A percentile compares a stretch with the other conserved stretches of the same genome.
Conservation (phyloP, 805 yeast genomes). For the Cyberlindnera maclurae region DNA sequence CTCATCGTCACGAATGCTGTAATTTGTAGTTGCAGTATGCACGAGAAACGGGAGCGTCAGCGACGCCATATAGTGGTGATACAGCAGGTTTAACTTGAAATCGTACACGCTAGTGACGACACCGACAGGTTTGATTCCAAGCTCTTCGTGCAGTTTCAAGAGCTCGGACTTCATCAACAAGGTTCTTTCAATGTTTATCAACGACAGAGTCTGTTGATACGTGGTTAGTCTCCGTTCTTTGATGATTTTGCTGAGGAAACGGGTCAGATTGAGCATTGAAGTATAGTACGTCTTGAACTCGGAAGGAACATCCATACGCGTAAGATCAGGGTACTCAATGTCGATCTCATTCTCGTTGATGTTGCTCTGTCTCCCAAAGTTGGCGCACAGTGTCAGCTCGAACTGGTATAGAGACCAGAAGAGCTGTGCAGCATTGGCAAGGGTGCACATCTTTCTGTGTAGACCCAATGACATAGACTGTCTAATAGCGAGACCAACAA, state of each 20-base stretch:
- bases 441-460: conserved; percentile 30
- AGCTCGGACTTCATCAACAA: conserved; percentile 30
- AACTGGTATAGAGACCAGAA: conserved; percentile 38
- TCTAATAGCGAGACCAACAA: conserved; percentile 39
- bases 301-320: conserved; percentile 13
- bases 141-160: conserved; percentile 27
- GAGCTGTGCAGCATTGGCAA: conserved; percentile 14
- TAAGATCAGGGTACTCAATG: conserved; percentile 30
- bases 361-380: conserved; percentile 40
- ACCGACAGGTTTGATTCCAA: conserved; percentile 24
- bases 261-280: conserved; percentile 29
- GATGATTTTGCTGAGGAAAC: conserved; percentile 33
- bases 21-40: conserved; percentile 31
- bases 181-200: conserved; percentile 34
- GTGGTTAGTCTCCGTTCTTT: conserved; percentile 30
- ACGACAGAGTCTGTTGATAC: conserved; percentile 32
- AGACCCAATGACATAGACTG: conserved; percentile 44
- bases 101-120: conserved; percentile 29
- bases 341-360: conserved; percentile 39
- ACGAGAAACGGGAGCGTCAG: conserved; percentile 38
- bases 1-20: conserved; percentile 32
- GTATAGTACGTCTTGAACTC: conserved; percentile 26
- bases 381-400: conserved; percentile 35
- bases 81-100: conserved; percentile 34
- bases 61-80: conserved; percentile 34